Base-by-base conservation (phyloP, 106 monocot species). In the Acanthochlamys bracteata region DNA sequence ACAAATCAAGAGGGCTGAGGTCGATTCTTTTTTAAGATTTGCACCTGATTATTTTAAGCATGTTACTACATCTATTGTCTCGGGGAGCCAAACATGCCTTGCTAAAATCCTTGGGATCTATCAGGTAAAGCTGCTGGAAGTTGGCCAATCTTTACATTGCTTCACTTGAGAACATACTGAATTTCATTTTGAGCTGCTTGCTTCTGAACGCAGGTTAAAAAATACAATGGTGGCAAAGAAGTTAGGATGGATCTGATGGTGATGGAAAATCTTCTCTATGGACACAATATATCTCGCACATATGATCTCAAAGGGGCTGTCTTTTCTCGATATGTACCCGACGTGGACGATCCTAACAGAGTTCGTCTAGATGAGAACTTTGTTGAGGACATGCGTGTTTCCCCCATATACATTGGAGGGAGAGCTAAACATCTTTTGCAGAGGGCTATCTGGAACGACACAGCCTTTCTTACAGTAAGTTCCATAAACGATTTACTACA, bases 361-460 rank as follows among this genome's bases (percentile, higher is more conserved):
- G 85, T 88, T 68, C 75, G 85, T 56, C 69, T 83, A 66, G 98
- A 99, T 80, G 79, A 92, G 60, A 99, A 99, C 60, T 99, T 89
- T 57, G 72, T 92, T 15, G 83, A 92, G 60, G 88, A 99, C 75
- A 99, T 92, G 98, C 67, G 81, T 13, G 25, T 73, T 13, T 85
- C 76, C 55, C 98, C 98, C 4, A 77, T 92, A 40, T 99, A 89
- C 82, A 58, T 99, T 52, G 76, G 73, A 46, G 85, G 86, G 13
- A 81, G 66, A 69, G 81, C 74, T 54, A 99, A 99, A 62, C 80
- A 88, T 72, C 67, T 88, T 23, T 67, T 99, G 27, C 77, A 91
- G 52, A 74, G 98, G n/a, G 98, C 98, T 41, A 85, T 99, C 61
- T 99, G 98, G 98, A 99, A 99, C 64, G 98, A 99, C 60, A 99